Evolutionary conservation across 192 early-diverging fungal genomes (phyloP).

Genomic region (Podila epicladia): DNA sequence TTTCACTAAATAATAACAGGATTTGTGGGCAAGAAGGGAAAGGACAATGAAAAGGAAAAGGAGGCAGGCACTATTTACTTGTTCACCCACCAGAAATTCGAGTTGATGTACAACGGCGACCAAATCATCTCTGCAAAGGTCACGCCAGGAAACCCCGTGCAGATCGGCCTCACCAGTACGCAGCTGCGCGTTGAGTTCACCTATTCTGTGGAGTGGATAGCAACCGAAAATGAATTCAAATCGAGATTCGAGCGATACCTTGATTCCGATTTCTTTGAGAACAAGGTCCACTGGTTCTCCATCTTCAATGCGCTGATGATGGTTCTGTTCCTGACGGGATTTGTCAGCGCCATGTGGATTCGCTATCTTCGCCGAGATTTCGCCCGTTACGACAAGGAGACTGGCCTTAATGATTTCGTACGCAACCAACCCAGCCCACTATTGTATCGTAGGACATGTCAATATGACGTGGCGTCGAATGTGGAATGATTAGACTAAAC

Average conservation of each 20-base stretch:
- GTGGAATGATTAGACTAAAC: not conserved
- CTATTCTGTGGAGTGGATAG: conserved; percentile 74
- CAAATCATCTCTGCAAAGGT: conserved; percentile 67
- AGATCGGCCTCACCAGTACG: conserved; percentile 22
- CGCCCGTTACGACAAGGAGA: conserved; percentile 80
- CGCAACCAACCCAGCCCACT: not conserved
- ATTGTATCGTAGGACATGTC: not conserved
- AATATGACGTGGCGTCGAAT: not conserved
- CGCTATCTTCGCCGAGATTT: conserved; percentile 78
- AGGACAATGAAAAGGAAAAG: conserved; percentile 39
- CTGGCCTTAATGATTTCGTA: conserved; percentile 74
- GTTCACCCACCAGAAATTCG: conserved; percentile 71
- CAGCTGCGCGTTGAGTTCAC: conserved; percentile 68
- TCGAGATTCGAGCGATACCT: conserved; percentile 72
- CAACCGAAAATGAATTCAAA: conserved; percentile 63
- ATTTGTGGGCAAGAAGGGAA: conserved; percentile 53
- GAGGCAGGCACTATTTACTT: conserved; percentile 47
- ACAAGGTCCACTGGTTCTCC: conserved; percentile 88
- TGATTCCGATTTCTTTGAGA: conserved; percentile 82
- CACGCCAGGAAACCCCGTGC: conserved; percentile 41
- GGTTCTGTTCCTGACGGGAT: conserved; percentile 78
- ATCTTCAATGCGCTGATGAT: conserved; percentile 87
- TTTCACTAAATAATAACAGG: conserved; percentile 12
- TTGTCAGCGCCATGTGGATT: conserved; percentile 80
- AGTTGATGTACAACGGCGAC: conserved; percentile 70